Evolutionary conservation across 2,329 filamentous ascomycete genomes (phyloP).

Genomic region (Didymella pinodella): DNA sequence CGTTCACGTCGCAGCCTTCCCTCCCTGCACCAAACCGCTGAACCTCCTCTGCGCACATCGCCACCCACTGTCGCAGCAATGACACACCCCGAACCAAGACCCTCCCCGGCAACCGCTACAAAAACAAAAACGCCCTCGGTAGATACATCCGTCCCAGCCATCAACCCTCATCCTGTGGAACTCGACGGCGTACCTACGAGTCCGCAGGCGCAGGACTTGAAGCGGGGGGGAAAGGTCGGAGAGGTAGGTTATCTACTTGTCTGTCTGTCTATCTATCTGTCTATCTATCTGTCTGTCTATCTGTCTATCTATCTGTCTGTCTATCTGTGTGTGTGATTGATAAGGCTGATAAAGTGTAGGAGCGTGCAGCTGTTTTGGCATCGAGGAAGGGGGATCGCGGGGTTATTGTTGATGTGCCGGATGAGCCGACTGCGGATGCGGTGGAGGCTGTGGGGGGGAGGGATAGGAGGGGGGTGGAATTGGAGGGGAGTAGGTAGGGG

Average conservation of each 20-base stretch:
- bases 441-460: constrained; percentile 48
- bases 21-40: too few species aligned
- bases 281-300: too few species aligned
- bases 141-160: constrained; percentile 49
- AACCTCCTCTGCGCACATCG: too few species aligned
- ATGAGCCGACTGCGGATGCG: constrained; percentile 55
- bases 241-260: too few species aligned
- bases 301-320: too few species aligned
- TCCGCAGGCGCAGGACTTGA: constrained; percentile 38
- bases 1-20: not conserved
- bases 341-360: constrained; percentile 36
- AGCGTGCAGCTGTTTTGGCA: constrained; percentile 49
- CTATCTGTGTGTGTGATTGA: not conserved
- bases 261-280: too few species aligned
- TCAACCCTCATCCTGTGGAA: constrained; percentile 56
- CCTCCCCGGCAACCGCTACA: constrained; percentile 29
- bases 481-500: not conserved
- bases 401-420: constrained; percentile 57
- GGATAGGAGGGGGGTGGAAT: constrained; percentile 22
- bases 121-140: constrained; percentile 45
- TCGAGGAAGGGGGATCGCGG: constrained; percentile 53
- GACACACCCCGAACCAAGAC: constrained; percentile 22
- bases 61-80: constrained; percentile 7
- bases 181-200: constrained; percentile 49
- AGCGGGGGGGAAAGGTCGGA: constrained; percentile 28